phyloP scores from a whole-genome alignment of 2,329 filamentous ascomycete species.

The Penicillium sclerotiorum region DNA sequence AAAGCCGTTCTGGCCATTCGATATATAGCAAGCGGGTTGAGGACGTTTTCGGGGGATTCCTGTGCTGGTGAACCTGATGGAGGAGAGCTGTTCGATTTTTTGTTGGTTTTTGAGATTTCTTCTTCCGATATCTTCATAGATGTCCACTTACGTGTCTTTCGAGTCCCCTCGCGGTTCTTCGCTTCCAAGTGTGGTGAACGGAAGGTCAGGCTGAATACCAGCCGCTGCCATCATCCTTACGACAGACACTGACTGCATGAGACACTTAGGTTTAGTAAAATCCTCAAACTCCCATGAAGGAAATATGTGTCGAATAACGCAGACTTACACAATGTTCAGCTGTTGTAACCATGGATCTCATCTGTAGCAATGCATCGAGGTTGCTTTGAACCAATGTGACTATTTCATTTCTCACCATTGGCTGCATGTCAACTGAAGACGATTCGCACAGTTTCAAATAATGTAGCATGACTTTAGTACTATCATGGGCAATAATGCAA shows the following conservation, averaged over 20 bases:
- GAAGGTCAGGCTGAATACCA: constrained; percentile 7
- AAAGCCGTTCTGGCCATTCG: constrained; percentile 24
- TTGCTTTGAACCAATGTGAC: constrained; percentile 13
- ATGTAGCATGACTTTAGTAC: constrained; percentile 53
- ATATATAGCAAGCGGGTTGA: constrained; percentile 28
- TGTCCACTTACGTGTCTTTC: constrained; percentile 4
- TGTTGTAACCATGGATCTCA: constrained; percentile 19
- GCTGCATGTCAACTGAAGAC: constrained; percentile 17
- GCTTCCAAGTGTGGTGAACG: neutral
- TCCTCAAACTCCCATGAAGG: too few relatives aligned
- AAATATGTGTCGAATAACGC: too few relatives aligned
- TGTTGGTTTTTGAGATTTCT: neutral
- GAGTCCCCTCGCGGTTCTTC: neutral
- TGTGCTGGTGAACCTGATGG: constrained; percentile 15
- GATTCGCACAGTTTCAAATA: constrained; percentile 41
- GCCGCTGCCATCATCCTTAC: constrained; percentile 17
- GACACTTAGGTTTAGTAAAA: neutral
- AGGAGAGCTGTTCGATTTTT: constrained; percentile 9
- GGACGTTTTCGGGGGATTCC: constrained; percentile 23
- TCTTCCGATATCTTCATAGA: neutral
- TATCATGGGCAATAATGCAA: constrained; percentile 52
- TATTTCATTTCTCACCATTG: constrained; percentile 4
- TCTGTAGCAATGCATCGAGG: constrained; percentile 14
- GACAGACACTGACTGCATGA: constrained; percentile 15
- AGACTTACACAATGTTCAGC: constrained; percentile 19